phyloP scores from a whole-genome alignment of 345 rosid species.

The Bruguiera gymnorhiza region DNA sequence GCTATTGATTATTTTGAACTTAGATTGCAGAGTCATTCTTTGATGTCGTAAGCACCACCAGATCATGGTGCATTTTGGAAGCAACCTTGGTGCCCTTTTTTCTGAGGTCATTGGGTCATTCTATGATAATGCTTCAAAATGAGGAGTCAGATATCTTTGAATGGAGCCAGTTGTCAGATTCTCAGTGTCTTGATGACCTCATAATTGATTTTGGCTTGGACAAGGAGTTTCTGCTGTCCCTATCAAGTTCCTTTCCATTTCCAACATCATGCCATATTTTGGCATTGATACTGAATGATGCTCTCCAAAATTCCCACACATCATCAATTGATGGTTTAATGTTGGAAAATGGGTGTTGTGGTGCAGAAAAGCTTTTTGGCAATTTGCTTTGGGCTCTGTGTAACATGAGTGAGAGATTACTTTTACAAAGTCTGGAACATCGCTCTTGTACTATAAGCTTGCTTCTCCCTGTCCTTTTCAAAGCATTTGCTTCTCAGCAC shows the following conservation, averaged over 20 bases:
- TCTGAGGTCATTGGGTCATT: conserved; percentile 53
- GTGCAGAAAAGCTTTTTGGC: conserved; percentile 39
- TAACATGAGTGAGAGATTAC: conserved; percentile 53
- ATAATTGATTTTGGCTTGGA: conserved; percentile 22
- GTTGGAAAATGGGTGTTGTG: conserved; percentile 29
- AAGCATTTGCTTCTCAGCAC: conserved; percentile 43
- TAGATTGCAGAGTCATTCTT: conserved; percentile 66
- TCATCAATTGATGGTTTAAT: conserved; percentile 22
- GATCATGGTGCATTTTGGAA: conserved; percentile 57
- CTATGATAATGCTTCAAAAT: conserved; percentile 46
- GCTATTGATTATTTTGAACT: conserved; percentile 22
- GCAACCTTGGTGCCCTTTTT: conserved; percentile 68
- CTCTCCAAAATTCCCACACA: conserved; percentile 38
- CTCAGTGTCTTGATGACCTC: conserved; percentile 20
- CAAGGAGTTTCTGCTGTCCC: conserved; percentile 28
- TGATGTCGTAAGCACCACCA: conserved; percentile 50
- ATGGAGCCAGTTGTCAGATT: conserved; percentile 34
- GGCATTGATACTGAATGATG: conserved; percentile 51
- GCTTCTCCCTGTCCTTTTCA: conserved; percentile 67
- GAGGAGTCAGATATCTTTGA: conserved; percentile 42
- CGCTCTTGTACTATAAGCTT: conserved; percentile 73
- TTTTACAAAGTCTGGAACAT: conserved; percentile 60
- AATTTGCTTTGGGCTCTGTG: conserved; percentile 72
- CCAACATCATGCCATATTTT: conserved; percentile 64
- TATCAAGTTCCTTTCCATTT: conserved; percentile 45